phyloP scores from a whole-genome alignment of 306 rosid species.

The apple (Malus domestica) region ASM211411v1 NC_041792.1:28411907-28412406 shows the following conservation, averaged over 20 bases:
- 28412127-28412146: constrained; percentile 86
- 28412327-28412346: background rate
- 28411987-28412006: background rate
- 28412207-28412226: constrained; percentile 89
- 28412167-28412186: constrained; percentile 71
- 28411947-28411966: no score
- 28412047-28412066: background rate
- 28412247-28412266: background rate
- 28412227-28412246: constrained; percentile 68
- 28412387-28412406: constrained; percentile 89
- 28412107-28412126: constrained; percentile 15
- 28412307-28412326: background rate
- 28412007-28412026: background rate
- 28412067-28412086: constrained; percentile 7
- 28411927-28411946: no score
- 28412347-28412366: constrained; percentile 8
- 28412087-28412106: background rate
- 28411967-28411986: no score
- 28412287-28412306: background rate
- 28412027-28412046: background rate
- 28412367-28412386: constrained; percentile 80
- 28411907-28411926: background rate
- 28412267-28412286: background rate
- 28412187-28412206: constrained; percentile 97
- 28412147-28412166: constrained; percentile 98